phyloP scores from a whole-genome alignment of 73 alveolate genomes.

The Paramecium primaurelia region DNA sequence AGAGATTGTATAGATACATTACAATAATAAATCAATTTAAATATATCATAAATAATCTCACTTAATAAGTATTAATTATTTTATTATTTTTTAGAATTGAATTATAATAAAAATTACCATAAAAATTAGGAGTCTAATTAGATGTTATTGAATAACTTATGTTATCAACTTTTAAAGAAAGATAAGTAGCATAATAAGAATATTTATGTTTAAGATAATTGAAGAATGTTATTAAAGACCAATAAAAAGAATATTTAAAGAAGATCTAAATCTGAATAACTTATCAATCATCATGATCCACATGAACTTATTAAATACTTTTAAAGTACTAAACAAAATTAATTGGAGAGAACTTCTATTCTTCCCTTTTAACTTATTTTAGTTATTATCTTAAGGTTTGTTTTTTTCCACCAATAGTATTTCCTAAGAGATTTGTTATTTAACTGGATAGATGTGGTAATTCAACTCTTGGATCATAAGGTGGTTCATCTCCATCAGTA shows the following conservation, averaged over 20 bases:
- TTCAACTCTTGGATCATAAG: slow-evolving; percentile 33
- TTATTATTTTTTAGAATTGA: neutral
- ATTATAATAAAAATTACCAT: neutral
- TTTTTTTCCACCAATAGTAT: neutral
- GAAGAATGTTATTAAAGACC: neutral
- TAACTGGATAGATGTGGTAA: neutral
- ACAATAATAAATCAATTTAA: neutral
- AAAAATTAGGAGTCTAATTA: neutral
- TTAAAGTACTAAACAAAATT: slow-evolving; percentile 11
- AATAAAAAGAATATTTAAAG: neutral
- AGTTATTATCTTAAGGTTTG: neutral
- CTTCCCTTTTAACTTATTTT: slow-evolving; percentile 6
- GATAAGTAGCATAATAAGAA: neutral
- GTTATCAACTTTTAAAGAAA: neutral
- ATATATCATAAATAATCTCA: neutral
- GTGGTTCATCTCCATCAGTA: slow-evolving; percentile 43
- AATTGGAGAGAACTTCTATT: neutral
- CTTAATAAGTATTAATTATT: neutral
- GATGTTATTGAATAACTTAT: neutral
- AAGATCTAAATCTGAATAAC: neutral
- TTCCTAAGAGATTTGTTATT: neutral
- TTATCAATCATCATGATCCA: neutral
- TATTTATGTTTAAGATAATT: neutral
- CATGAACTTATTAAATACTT: neutral
- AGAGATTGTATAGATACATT: neutral